Evolutionary conservation across 805 yeast genomes (phyloP).

Genomic region (Tetrapisispora fleetii): DNA sequence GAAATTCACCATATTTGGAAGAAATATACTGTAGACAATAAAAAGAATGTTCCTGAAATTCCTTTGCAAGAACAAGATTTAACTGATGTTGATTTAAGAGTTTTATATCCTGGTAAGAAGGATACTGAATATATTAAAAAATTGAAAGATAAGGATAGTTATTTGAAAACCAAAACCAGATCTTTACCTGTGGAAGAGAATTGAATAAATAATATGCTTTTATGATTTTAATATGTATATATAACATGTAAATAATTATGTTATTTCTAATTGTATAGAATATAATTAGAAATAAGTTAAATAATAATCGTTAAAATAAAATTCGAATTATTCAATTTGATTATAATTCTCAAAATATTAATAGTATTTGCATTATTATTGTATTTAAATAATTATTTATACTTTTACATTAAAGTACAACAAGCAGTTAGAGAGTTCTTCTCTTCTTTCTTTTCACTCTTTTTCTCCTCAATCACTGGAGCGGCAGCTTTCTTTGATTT

Average conservation of each 20-base stretch:
- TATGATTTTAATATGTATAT: background rate
- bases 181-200: conserved; percentile 42
- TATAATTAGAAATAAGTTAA: background rate
- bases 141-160: conserved; percentile 44
- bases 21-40: conserved; percentile 22
- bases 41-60: conserved; percentile 6
- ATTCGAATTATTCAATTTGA: background rate
- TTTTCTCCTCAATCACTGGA: conserved; percentile 10
- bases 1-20: conserved; percentile 74
- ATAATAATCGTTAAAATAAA: background rate
- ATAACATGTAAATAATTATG: background rate
- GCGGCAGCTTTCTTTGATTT: background rate
- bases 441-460: conserved; percentile 13
- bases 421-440: conserved; percentile 17
- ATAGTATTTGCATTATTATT: background rate
- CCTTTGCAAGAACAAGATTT: conserved; percentile 28
- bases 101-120: conserved; percentile 67
- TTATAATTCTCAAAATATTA: background rate
- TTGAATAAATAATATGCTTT: conserved; percentile 2
- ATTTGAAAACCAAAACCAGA: conserved; percentile 44
- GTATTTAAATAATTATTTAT: background rate
- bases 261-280: background rate
- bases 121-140: conserved; percentile 37
- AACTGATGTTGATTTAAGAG: conserved; percentile 50
- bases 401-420: conserved; percentile 27